Evolutionary conservation across 2,329 filamentous ascomycete species (phyloP), one percentile per base, ranked within the genome.

Genomic region (Monosporascus cannonballus): DNA sequence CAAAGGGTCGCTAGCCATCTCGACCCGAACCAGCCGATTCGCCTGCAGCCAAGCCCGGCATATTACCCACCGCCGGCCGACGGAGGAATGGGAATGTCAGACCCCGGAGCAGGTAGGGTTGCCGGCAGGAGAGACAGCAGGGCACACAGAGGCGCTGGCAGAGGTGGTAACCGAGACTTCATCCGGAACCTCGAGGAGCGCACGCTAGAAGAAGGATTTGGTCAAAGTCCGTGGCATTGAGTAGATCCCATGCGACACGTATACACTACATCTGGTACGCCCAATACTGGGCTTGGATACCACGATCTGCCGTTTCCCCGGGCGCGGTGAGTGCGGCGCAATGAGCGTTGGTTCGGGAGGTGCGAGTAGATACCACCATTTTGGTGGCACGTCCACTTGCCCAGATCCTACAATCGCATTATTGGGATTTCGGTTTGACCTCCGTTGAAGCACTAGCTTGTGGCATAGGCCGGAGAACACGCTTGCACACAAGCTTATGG

Each of bases 41-140:
- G 94, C 48, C 73, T 97, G 52, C 94, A 99, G 67, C 94, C 94
- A 2, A 96, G 91, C 62, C 94, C 94, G 5, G 94, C 94, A 2
- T 99, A 99, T 71, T 99, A 97, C 63, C 94, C 94, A 11, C 94
- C 94, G 20, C 89, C 93, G 2, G 85, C 88, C 6, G 93, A 97
- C n/a, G 42, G 42, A 59, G 89, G 90, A 9, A 85, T 90, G 62
- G 79, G 83, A 20, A 73, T 77, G 8, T 82, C 89, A 55, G 80
- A 85, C 48, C 81, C 80, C 54, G 76, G 83, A 24, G 65, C 77
- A 47, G 69, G 74, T 51, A 69, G 81, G 73, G 71, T 69, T 47
- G 79, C 87, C 30, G 83, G 88, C 42, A 82, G 91, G 64, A 81
- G 92, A 67, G 87, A 89, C 45, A 93, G 90, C 66, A 81, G 91